Evolutionary conservation across 2,329 filamentous ascomycete genomes (phyloP), one percentile per base, ranked within the genome.

Genomic region (Juglanconis juglandina): DNA sequence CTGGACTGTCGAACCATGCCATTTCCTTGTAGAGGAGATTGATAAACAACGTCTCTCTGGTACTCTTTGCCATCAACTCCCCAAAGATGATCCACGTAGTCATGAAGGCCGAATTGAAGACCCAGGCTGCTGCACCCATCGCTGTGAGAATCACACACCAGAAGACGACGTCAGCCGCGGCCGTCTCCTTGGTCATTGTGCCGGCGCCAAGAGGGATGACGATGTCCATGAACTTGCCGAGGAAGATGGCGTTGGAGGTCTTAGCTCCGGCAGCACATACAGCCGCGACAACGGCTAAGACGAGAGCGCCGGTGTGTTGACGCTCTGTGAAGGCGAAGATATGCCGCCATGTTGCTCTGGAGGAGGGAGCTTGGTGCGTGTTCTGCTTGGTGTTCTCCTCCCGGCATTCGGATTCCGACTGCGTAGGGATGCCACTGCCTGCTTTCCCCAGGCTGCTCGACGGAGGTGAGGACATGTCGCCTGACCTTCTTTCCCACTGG

Each of bases 1-100:
- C 78, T 55, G 87, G 82, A 17, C 80, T 77, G 70, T 97, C 92
- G 68, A 91, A 96, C 92, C 93, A 98, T 50, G 81, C 80, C 70
- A 95, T 84, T 11, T 94, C 85, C 69, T 88, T 91, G 5, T 77
- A 74, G n/a, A 96, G 71, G 41, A 98, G 76, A 2, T 82, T 82
- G 1, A 76, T 67, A 68, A 96, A 96, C 3, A 95, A 74, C 5
- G 75, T 77, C 14, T 81, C 77, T 5, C 92, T 83, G 6, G 86
- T 87, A 51, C 75, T 83, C 37, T 82, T 83, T 0, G 89, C 91
- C 66, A 96, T 91, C 2, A 91, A 68, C 72, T 97, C 93, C 13
- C 93, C 91, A 71, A 95, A 95, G 0, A 83, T 71, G 35, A 94
- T 78, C 87, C 93, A 97, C 0, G 84, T 72, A 1, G 81, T 79